These are phyloP conservation scores for Heritiera fomes DNA, from an alignment of 345 rosid species.

Conservation along the genomic window DNA sequence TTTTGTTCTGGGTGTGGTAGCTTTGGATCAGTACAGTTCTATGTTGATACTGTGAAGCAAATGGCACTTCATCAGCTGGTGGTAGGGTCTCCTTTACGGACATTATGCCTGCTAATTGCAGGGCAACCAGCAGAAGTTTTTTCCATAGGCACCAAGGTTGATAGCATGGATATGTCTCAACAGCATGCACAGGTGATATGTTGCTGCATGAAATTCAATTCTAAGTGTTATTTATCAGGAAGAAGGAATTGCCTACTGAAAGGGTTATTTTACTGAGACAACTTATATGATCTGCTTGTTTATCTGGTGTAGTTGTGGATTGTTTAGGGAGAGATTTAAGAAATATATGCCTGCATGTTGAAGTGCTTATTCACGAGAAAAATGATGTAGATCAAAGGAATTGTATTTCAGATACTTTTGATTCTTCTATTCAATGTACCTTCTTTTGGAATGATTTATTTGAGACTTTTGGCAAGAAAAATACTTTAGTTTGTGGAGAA, in stretches of 20 bases:
- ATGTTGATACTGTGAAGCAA: conserved; percentile 85
- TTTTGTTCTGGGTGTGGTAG: conserved; percentile 17
- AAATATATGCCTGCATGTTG: background rate
- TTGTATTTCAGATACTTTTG: background rate
- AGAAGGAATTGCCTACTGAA: conserved; percentile 1
- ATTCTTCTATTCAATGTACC: background rate
- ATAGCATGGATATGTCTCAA: conserved; percentile 27
- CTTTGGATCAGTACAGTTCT: conserved; percentile 60
- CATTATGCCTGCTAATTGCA: conserved; percentile 91
- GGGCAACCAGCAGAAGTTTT: conserved; percentile 96
- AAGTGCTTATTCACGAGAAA: background rate
- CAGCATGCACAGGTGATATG: conserved; percentile 59
- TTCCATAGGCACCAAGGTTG: conserved; percentile 40
- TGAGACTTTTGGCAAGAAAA: background rate
- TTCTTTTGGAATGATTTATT: background rate
- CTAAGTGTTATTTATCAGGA: background rate
- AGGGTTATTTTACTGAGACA: background rate
- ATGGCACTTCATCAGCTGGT: conserved; percentile 93
- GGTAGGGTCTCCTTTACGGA: conserved; percentile 94
- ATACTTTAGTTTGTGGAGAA: background rate
- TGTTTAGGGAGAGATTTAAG: background rate
- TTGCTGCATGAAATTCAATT: conserved; percentile 16
- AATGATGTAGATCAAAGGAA: background rate
- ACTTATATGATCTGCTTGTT: background rate
- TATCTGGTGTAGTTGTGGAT: background rate